Evolutionary conservation across 2,329 filamentous ascomycete genomes (phyloP).

Genomic region (Neodidymelliopsis sp.): DNA sequence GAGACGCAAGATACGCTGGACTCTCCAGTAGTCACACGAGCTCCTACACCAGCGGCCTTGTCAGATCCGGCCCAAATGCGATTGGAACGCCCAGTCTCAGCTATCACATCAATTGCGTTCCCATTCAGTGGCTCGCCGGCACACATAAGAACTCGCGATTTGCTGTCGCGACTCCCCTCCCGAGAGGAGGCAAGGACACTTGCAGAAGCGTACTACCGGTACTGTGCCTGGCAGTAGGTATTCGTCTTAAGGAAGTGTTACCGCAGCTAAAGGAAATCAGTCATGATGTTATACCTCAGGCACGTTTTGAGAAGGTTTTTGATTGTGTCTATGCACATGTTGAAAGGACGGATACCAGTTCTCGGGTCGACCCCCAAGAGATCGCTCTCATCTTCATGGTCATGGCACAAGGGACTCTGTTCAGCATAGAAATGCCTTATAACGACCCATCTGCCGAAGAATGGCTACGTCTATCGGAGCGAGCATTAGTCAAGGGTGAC

Average conservation of each 20-base stretch:
- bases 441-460: conserved; percentile 1
- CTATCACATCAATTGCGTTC: not conserved
- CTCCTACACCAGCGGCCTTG: too few species aligned
- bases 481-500: conserved; percentile 7
- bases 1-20: not conserved
- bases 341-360: not conserved
- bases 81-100: not conserved
- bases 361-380: conserved; percentile 8
- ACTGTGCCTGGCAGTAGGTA: conserved; percentile 8
- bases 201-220: conserved; percentile 1
- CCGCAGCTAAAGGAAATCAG: not conserved
- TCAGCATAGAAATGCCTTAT: conserved; percentile 9
- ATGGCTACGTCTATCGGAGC: conserved; percentile 1
- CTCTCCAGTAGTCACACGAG: not conserved
- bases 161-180: not conserved
- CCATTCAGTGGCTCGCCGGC: not conserved
- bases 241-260: too few species aligned
- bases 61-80: not conserved
- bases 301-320: conserved; percentile 6
- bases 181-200: not conserved
- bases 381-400: conserved; percentile 8
- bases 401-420: conserved; percentile 5
- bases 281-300: conserved; percentile 2
- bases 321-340: conserved; percentile 3
- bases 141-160: not conserved